A percentile compares a stretch with the other conserved stretches of the same genome.
These are phyloP conservation scores for Patellaria atrata DNA, from an alignment of 495 filamentous ascomycete species.

Conservation along the genomic window DNA sequence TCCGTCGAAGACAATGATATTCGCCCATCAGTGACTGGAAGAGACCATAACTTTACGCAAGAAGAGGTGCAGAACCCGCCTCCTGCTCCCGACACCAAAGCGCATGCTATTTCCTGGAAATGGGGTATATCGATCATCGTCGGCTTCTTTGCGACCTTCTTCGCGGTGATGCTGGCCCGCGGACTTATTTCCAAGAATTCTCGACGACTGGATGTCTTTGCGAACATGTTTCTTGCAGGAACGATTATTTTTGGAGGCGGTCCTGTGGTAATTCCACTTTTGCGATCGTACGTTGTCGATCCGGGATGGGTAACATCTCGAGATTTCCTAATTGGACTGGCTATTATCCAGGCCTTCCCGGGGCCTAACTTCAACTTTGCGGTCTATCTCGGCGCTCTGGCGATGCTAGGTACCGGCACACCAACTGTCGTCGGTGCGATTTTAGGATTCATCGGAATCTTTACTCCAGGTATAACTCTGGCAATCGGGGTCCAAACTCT, in stretches of 20 bases:
- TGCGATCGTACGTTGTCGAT: constrained; percentile 65
- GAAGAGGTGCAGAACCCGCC: constrained; percentile 2
- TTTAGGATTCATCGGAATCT: constrained; percentile 57
- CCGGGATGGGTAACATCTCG: constrained; percentile 65
- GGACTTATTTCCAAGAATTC: constrained; percentile 32
- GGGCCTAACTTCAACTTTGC: constrained; percentile 86
- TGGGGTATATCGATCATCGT: constrained; percentile 34
- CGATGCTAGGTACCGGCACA: constrained; percentile 28
- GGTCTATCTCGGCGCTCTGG: constrained; percentile 57
- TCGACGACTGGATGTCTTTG: constrained; percentile 48
- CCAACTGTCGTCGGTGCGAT: constrained; percentile 42
- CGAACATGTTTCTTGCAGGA: constrained; percentile 75
- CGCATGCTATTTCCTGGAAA: constrained; percentile 29
- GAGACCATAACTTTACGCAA: too few species aligned
- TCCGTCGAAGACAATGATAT: too few species aligned
- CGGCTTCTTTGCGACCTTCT: constrained; percentile 40
- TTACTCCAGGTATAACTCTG: constrained; percentile 51
- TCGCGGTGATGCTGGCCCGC: constrained; percentile 44
- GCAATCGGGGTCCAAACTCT: constrained; percentile 54
- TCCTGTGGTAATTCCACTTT: constrained; percentile 69
- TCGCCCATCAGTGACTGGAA: too few species aligned
- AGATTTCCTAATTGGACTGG: constrained; percentile 72
- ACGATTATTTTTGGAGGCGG: constrained; percentile 83
- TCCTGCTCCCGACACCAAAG: constrained; percentile 11
- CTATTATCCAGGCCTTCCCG: constrained; percentile 70